A percentile compares a stretch with the other conserved stretches of the same genome.
Evolutionary conservation across 2,329 filamentous ascomycete species (phyloP).

Genomic region (Clonostachys byssicola): DNA sequence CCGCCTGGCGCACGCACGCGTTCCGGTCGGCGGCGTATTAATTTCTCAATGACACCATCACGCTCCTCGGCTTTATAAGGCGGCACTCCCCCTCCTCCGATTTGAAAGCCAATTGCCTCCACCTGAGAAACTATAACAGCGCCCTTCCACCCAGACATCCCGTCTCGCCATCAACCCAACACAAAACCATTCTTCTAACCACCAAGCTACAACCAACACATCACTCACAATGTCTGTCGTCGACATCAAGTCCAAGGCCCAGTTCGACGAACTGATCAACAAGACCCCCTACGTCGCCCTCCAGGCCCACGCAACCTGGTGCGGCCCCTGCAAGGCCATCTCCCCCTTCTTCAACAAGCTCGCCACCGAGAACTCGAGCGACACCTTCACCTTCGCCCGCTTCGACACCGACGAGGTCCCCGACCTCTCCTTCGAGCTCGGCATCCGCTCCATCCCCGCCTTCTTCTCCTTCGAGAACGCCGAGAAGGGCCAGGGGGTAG

Average conservation of each 20-base stretch:
- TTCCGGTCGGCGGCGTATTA: too few relatives aligned
- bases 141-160: neutral
- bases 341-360: conserved; percentile 48
- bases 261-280: conserved; percentile 44
- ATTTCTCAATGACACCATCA: too few relatives aligned
- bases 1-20: too few relatives aligned
- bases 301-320: conserved; percentile 59
- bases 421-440: conserved; percentile 43
- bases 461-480: conserved; percentile 58
- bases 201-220: conserved; percentile 3
- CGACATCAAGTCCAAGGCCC: conserved; percentile 32
- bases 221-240: conserved; percentile 14
- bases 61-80: too few relatives aligned
- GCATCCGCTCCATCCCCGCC: conserved; percentile 52
- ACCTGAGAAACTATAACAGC: neutral
- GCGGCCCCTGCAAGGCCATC: conserved; percentile 56
- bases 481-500: conserved; percentile 36
- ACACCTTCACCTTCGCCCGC: conserved; percentile 49
- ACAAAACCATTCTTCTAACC: conserved; percentile 1
- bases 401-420: conserved; percentile 53
- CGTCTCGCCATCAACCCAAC: neutral
- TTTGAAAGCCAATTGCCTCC: neutral
- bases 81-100: too few relatives aligned
- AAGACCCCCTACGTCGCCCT: conserved; percentile 46
- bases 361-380: conserved; percentile 28